Evolutionary conservation across 306 rosid species (phyloP), one percentile per base, ranked within the genome.

Genomic region (Quercus mongolica): DNA sequence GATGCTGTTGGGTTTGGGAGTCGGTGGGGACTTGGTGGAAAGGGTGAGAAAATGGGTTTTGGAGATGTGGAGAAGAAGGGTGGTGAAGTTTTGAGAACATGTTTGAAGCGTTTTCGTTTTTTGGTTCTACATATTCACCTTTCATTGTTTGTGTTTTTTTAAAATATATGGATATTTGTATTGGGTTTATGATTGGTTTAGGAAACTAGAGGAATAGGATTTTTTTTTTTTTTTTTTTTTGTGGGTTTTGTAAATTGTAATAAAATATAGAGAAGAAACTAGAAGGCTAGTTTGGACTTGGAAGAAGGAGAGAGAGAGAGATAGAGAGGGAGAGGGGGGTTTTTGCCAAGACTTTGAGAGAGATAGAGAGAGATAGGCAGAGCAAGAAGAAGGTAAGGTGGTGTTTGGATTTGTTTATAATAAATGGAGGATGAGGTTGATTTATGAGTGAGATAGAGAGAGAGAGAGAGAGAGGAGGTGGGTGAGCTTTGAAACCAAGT

Each of bases 81-180:
- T 91, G 92, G 41, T 86, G 98, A 75, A 90, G 97, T 85, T 92
- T 95, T 6, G 99, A 82, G 86, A 94, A 94, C 89, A 92, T 91
- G 79, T 25, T 78, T 19, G 71, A 70, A 1, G 87, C 0, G 54
- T 12, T 58, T 68, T 87, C 93, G 5, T 17, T 69, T 52, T 90
- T 87, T 10, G 69, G 57, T 6, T 86, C 96, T 79, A 77, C 82
- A 71, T 88, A 91, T 73, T 91, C 97, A 0, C 91, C 92, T 84
- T 89, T 91, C 97, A 92, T 82, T 75, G 33, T 61, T 18, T 23
- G 1, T 18, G 10, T 3, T 11, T 74, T 59, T 5, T 70, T 2
- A 6, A 1, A 61, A 35, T 58, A 26, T 61, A 12, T 41, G 59
- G 35, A 12, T 30, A 71, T 71, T 38, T 77, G 59, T 6, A 63